Conservation (phyloP, 495 filamentous ascomycete species). For the Parathielavia appendiculata region DNA sequence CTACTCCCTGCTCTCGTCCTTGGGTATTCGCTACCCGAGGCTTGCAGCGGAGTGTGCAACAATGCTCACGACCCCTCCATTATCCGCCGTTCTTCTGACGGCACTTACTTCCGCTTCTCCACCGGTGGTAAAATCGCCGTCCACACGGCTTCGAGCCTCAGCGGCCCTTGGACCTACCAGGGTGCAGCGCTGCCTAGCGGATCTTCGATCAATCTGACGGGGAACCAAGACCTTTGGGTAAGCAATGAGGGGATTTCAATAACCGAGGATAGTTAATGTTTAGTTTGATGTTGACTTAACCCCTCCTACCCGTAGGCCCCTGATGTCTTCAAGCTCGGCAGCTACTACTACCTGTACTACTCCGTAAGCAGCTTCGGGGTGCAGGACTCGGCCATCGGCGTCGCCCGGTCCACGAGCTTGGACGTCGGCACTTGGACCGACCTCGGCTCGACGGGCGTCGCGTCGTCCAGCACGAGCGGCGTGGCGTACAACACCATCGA, state of each 20-base stretch:
- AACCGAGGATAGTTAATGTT: neutral
- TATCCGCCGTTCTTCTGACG: constrained; percentile 58
- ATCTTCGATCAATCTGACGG: constrained; percentile 50
- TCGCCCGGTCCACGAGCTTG: constrained; percentile 60
- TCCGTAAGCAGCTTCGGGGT: constrained; percentile 60
- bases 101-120: constrained; percentile 68
- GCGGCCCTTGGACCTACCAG: constrained; percentile 59
- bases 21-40: constrained; percentile 42
- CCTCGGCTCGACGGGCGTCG: constrained; percentile 47
- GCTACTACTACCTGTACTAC: constrained; percentile 69
- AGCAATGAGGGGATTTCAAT: constrained; percentile 9
- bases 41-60: constrained; percentile 57
- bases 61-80: constrained; percentile 62
- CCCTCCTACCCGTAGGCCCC: constrained; percentile 58
- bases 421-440: constrained; percentile 58
- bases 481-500: constrained; percentile 68
- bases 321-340: constrained; percentile 53
- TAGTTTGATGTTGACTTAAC: neutral
- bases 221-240: constrained; percentile 59
- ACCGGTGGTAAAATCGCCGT: constrained; percentile 59
- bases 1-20: neutral
- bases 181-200: constrained; percentile 55
- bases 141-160: constrained; percentile 51
- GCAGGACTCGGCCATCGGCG: constrained; percentile 59
- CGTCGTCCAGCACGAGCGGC: constrained; percentile 39